Evolutionary conservation across 2,329 filamentous ascomycete genomes (phyloP).

Genomic region (Paecilomyces sp.): DNA sequence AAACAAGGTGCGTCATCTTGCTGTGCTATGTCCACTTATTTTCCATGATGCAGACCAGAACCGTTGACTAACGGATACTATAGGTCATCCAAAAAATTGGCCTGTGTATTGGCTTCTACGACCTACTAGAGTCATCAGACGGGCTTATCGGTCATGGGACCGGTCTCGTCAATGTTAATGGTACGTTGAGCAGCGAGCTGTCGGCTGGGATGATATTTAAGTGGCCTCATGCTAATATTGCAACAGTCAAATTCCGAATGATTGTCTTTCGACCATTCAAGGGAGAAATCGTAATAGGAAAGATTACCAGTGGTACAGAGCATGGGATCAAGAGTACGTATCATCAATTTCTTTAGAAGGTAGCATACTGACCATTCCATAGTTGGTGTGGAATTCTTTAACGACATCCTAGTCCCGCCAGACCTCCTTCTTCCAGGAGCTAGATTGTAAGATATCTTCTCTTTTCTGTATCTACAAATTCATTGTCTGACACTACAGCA

Average conservation of each 20-base stretch:
- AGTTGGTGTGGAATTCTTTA: conserved; percentile 88
- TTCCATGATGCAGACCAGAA: not conserved
- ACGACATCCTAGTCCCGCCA: conserved; percentile 76
- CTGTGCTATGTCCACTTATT: not conserved
- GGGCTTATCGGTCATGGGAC: conserved; percentile 89
- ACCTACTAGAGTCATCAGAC: conserved; percentile 81
- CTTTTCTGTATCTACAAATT: conserved; percentile 11
- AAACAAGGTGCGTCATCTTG: conserved; percentile 59
- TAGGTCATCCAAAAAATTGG: conserved; percentile 88
- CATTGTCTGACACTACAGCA: conserved; percentile 23
- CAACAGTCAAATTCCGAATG: conserved; percentile 81
- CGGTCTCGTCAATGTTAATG: conserved; percentile 89
- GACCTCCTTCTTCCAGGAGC: conserved; percentile 68
- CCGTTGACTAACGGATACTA: not conserved
- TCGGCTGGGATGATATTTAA: not conserved
- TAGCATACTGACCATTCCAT: conserved; percentile 1
- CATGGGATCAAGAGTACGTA: conserved; percentile 63
- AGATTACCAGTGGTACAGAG: conserved; percentile 67
- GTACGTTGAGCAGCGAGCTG: conserved; percentile 39
- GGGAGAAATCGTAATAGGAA: conserved; percentile 80
- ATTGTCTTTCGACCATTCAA: conserved; percentile 95
- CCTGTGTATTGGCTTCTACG: conserved; percentile 88
- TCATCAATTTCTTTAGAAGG: conserved; percentile 2
- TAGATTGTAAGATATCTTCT: conserved; percentile 56
- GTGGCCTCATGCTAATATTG: not conserved